Evolutionary conservation across 23 red algal species (phyloP).

Genomic region (Gracilaria domingensis): DNA sequence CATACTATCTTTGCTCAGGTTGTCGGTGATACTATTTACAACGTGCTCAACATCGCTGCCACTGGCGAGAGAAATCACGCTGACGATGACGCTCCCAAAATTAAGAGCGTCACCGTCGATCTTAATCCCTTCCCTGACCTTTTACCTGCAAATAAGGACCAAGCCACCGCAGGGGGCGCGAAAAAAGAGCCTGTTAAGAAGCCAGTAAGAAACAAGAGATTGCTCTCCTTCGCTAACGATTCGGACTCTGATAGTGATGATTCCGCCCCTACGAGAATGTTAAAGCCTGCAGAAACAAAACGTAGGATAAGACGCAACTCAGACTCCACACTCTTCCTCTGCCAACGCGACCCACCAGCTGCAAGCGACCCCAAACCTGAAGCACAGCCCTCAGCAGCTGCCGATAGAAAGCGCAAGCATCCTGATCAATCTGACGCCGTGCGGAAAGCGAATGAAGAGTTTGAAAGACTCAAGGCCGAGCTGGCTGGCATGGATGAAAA

Average conservation of each 20-base stretch:
- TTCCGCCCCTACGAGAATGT: slow-evolving; percentile 9
- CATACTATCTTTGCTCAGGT: slow-evolving; percentile 83
- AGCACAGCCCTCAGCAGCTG: neutral
- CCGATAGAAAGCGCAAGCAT: slow-evolving; percentile 15
- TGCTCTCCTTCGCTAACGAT: slow-evolving; percentile 48
- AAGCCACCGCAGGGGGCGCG: neutral
- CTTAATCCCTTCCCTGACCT: slow-evolving; percentile 42
- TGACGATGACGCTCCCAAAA: slow-evolving; percentile 44
- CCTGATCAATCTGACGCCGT: slow-evolving; percentile 16
- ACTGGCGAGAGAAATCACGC: slow-evolving; percentile 53
- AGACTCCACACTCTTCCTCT: slow-evolving; percentile 8
- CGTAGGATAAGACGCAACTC: slow-evolving; percentile 25
- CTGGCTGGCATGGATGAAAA: slow-evolving; percentile 33
- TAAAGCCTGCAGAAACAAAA: slow-evolving; percentile 14
- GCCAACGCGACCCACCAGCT: neutral
- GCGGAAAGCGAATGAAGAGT: slow-evolving; percentile 57
- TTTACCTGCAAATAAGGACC: neutral
- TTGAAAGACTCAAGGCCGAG: slow-evolving; percentile 48
- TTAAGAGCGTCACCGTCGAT: slow-evolving; percentile 14
- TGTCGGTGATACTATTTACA: slow-evolving; percentile 64
- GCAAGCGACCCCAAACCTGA: neutral
- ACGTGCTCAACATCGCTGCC: slow-evolving; percentile 40
- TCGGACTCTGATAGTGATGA: slow-evolving; percentile 45
- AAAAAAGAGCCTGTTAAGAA: neutral
- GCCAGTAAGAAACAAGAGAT: slow-evolving; percentile 17